Evolutionary conservation across 139 green algal species (phyloP), one percentile per base, ranked within the genome.

Genomic region (Trebouxia sp.): DNA sequence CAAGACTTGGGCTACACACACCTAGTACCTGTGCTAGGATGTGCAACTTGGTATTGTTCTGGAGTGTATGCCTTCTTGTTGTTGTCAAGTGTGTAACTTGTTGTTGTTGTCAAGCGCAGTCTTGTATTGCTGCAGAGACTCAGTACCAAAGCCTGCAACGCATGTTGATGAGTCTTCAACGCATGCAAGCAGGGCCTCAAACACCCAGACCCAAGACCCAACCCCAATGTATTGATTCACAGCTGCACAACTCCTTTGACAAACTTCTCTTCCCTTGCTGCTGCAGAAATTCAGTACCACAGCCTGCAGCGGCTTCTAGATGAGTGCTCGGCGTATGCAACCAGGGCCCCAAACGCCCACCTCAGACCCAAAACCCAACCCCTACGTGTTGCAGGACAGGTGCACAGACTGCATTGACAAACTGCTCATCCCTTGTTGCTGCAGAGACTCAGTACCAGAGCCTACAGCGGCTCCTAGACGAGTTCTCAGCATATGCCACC

Each of bases 371-470:
- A n/a, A n/a, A n/a, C n/a, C n/a, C n/a, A n/a, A n/a, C 22, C 20
- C 26, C 20, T 6, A 17, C 50, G 20, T 28, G 50, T 22, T 58
- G 12, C 15, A 26, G 48, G 15, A 15, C 48, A 26, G 12, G 48
- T 56, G 15, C 12, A 15, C 14, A 12, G 14, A 12, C 15, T 15
- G 14, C 15, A 15, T 56, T n/a, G 48, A 56, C 48, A 15, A 56
- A 56, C 48, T 15, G 20, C 26, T 17, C 50, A 17, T 22, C 26
- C 20, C 50, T 22, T 58, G 20, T 28, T 5, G 50, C n/a, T n/a
- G n/a, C 84, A 80, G 77, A 83, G 30, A 39, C 67, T 51, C 94
- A 97, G 87, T 97, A 97, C 83, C 83, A 84, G 47, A 90, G 85
- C 45, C 74, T 89, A 26, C 92, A 94, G 66, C 85, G 88, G 69